phyloP scores from a whole-genome alignment of 1,139 yeast genomes.

The Yamadazyma dendronema region DNA sequence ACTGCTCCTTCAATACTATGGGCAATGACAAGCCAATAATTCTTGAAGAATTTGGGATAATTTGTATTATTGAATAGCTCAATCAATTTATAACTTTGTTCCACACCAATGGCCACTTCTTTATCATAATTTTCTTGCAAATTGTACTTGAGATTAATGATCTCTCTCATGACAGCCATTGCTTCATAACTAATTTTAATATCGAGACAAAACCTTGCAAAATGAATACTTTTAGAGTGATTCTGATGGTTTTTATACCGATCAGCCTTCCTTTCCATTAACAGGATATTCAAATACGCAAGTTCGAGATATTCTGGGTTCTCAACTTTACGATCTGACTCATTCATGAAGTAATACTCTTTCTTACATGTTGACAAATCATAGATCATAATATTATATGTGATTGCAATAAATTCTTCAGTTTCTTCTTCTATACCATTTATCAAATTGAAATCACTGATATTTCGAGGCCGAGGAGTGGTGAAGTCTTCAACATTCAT shows the following conservation, averaged over 20 bases:
- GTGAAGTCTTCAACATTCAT: constrained; percentile 21
- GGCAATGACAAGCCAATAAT: constrained; percentile 15
- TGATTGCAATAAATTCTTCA: constrained; percentile 10
- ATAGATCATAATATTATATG: constrained; percentile 13
- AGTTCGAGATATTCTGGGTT: constrained; percentile 3
- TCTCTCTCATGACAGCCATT: constrained; percentile 7
- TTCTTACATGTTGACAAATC: constrained; percentile 13
- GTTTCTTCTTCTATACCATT: constrained; percentile 10
- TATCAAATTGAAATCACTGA: constrained; percentile 13
- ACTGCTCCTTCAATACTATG: constrained; percentile 14
- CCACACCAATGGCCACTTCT: constrained; percentile 9
- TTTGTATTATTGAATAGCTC: constrained; percentile 9
- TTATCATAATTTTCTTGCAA: constrained; percentile 1
- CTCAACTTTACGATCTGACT: neutral
- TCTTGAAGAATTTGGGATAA: constrained; percentile 12
- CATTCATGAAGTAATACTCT: constrained; percentile 7
- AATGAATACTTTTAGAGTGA: neutral
- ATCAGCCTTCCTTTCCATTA: neutral
- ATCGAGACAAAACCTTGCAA: constrained; percentile 3
- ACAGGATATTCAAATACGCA: constrained; percentile 5
- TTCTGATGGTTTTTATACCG: neutral
- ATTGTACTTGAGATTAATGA: constrained; percentile 6
- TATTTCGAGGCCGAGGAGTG: constrained; percentile 23
- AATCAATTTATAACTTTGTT: constrained; percentile 6
- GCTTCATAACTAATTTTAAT: constrained; percentile 9